These are phyloP conservation scores for Cinchona pubescens DNA, from an alignment of 257 asterid species.

Conservation along the genomic window DNA sequence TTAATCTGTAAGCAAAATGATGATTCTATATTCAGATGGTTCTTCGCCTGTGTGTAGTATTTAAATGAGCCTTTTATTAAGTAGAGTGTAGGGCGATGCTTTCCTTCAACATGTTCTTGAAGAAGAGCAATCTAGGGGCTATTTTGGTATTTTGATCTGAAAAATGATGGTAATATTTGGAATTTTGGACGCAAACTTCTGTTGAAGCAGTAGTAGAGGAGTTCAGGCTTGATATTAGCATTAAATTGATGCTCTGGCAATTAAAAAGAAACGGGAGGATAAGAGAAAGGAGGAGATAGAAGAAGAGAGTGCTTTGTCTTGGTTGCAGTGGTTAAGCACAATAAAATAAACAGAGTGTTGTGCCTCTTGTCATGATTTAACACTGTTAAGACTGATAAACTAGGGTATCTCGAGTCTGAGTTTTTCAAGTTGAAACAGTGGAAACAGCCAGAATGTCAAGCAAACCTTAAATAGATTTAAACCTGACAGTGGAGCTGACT, in stretches of 20 bases:
- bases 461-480: neutral
- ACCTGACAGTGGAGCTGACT: neutral
- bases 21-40: conserved; percentile 2
- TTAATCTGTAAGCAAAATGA: neutral
- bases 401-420: neutral
- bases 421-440: no score
- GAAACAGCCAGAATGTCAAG: conserved; percentile 2
- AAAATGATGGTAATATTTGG: neutral
- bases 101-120: neutral
- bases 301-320: neutral
- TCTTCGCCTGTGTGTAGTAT: neutral
- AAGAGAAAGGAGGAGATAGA: conserved; percentile 1
- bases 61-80: neutral
- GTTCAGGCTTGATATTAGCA: neutral
- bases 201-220: neutral
- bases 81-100: neutral
- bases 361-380: neutral
- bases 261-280: neutral
- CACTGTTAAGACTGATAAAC: neutral
- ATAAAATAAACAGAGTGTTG: neutral
- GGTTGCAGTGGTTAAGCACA: neutral
- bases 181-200: neutral
- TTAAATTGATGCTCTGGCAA: neutral
- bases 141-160: neutral
- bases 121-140: neutral